These are phyloP conservation scores for Flaveria floridana DNA, from an alignment of 140 eudicot genomes.

Conservation along the genomic window DNA sequence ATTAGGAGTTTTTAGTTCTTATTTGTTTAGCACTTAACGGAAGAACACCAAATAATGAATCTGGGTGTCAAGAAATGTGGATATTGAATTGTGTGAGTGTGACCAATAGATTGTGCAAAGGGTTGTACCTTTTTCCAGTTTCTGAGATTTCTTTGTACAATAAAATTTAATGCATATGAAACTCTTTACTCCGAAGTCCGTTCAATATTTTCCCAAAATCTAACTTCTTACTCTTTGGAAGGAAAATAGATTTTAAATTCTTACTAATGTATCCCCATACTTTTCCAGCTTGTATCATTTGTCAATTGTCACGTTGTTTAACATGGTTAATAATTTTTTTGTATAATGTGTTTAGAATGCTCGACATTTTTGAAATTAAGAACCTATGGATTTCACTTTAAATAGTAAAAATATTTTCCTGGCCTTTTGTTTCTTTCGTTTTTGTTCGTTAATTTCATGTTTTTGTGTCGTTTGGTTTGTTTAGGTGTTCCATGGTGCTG, in stretches of 20 bases:
- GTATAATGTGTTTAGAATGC: conserved; percentile 4
- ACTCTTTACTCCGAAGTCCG: neutral
- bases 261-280: neutral
- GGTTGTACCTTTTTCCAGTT: conserved; percentile 8
- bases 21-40: neutral
- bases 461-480: conserved; percentile 25
- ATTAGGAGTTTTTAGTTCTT: neutral
- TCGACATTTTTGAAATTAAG: neutral
- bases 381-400: neutral
- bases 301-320: neutral
- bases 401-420: neutral
- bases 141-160: conserved; percentile 3
- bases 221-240: neutral
- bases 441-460: conserved; percentile 8
- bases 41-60: conserved; percentile 1
- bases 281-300: conserved; percentile 12
- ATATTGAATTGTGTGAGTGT: conserved; percentile 6
- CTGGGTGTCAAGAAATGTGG: conserved; percentile 11
- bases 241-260: neutral
- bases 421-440: neutral
- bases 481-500: conserved; percentile 96
- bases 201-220: neutral
- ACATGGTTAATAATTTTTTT: neutral
- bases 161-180: conserved; percentile 5
- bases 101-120: conserved; percentile 10